Base-by-base conservation (phyloP, 352 stramenopile genomes). In the Globisporangium rhizosaccharum region DNA sequence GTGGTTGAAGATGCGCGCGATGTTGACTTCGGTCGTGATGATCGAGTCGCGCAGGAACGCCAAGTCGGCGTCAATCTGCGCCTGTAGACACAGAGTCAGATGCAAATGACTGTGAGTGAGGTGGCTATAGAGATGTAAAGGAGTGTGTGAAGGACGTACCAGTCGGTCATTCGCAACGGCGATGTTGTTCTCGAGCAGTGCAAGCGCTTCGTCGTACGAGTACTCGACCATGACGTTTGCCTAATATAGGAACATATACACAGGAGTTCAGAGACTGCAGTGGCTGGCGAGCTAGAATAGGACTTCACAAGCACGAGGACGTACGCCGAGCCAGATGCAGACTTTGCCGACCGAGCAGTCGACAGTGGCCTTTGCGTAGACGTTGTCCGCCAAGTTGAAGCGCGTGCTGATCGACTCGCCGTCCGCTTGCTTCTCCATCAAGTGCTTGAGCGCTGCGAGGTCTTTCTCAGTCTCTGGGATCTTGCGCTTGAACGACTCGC, bases 211-310 rank as follows among this genome's bases (percentile, higher is more conserved):
- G n/a, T 98, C 85, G 66, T 98, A 98, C 50, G 91, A 95, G 71
- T 98, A 98, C 68, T 99, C 95, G 61, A 98, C 83, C 93, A 98
- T 98, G 36, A 98, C 92, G 78, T 98, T 98, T 17, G 95, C 96
- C 39, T 83, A 42, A 3, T 5, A 10, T 11, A 45, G 12, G 18
- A 2, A 48, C 37, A n/a, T 15, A 2, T 59, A 15, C 8, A 26
- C 23, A 6, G 28, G 3, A 33, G 3, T 3, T 33, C 28, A 33
- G 28, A 33, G 28, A 23, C 23, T 23, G 23, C 23, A 23, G 23
- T 23, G 23, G 0, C 23, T 23, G 23, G 23, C 23, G 23, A 23
- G 23, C 23, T 23, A 23, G 23, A 23, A 23, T 23, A 23, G 23
- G 23, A 23, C 23, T 23, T 23, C 23, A 23, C 23, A 23, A 23